phyloP scores from a whole-genome alignment of 1,139 yeast genomes.

The Scheffersomyces quercinus region DNA sequence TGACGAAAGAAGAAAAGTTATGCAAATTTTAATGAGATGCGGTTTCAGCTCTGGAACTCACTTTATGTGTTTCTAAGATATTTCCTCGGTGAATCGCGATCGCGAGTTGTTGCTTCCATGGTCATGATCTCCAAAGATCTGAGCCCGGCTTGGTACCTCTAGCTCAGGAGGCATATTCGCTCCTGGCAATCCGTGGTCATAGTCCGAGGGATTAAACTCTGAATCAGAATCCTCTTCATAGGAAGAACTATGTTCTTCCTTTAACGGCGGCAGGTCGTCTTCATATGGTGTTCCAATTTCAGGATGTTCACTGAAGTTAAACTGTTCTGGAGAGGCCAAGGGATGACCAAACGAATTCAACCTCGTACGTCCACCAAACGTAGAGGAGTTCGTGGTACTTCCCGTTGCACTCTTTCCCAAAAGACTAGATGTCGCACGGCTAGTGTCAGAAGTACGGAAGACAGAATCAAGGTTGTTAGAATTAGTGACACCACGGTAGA shows the following conservation, averaged over 20 bases:
- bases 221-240: constrained; percentile 10
- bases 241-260: constrained; percentile 7
- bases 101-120: constrained; percentile 21
- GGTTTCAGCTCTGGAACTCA: no score
- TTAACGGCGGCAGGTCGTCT: constrained; percentile 3
- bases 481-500: constrained; percentile 49
- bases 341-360: constrained; percentile 9
- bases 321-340: constrained; percentile 14
- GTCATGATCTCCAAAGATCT: constrained; percentile 7
- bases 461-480: constrained; percentile 45
- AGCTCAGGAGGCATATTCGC: constrained; percentile 8
- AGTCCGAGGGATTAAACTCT: constrained; percentile 21
- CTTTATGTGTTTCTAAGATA: constrained; percentile 6
- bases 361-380: constrained; percentile 5
- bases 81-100: constrained; percentile 24
- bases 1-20: no score
- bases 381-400: constrained; percentile 6
- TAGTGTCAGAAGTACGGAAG: constrained; percentile 29
- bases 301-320: constrained; percentile 14
- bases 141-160: background rate
- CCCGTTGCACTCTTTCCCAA: constrained; percentile 12
- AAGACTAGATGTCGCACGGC: constrained; percentile 17
- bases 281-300: constrained; percentile 11
- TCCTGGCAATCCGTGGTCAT: constrained; percentile 17
- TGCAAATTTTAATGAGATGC: no score